Base-by-base conservation (phyloP, 2,329 filamentous ascomycete species). In the Aspergillus pseudoviridinutans region DNA sequence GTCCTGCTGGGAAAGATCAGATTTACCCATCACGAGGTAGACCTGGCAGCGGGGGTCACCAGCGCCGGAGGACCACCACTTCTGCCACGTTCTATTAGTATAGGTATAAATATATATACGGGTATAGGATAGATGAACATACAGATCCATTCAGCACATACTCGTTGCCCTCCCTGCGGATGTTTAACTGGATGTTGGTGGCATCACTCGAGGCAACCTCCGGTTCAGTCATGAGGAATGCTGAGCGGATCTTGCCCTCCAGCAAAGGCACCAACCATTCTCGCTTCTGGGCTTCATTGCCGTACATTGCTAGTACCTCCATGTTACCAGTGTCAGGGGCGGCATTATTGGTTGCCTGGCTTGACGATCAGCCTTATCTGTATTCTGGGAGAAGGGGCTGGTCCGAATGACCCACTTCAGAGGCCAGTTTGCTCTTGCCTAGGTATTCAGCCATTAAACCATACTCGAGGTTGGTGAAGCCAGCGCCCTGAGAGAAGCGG, bases 31-130 rank as follows among this genome's bases (percentile, higher is more conserved):
- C 67, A 96, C 92, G 61, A 99, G 87, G 79, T 97, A 97, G 73
- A 99, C 81, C 75, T 89, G 84, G 82, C 94, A 99, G 67, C 93
- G 85, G 58, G 89, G 89, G 78, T 99, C 94, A 58, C 94, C 94
- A 22, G 92, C 92, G 64, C 94, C 94, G 62, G 91, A 96, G 29
- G 91, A 96, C 94, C 94, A 99, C 94, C 94, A 97, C 91, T 99
- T 99, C 85, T 93, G n/a, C 62, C 53, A 12, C 44, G n/a, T 53
- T 56, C 53, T 38, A 60, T 58, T 29, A 51, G 27, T 42, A 7
- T 27, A 5, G 17, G 17, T 3, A 41, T 12, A 10, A 8, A 24
- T 20, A 5, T 10, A 27, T 1, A 28, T 24, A 29, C 6, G 17
- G 28, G 50, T 20, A 12, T 9, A 17, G 27, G 3, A 50, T 22